Evolutionary conservation across 2,329 filamentous ascomycete genomes (phyloP), one percentile per base, ranked within the genome.

Genomic region (Venturia aucupariae): DNA sequence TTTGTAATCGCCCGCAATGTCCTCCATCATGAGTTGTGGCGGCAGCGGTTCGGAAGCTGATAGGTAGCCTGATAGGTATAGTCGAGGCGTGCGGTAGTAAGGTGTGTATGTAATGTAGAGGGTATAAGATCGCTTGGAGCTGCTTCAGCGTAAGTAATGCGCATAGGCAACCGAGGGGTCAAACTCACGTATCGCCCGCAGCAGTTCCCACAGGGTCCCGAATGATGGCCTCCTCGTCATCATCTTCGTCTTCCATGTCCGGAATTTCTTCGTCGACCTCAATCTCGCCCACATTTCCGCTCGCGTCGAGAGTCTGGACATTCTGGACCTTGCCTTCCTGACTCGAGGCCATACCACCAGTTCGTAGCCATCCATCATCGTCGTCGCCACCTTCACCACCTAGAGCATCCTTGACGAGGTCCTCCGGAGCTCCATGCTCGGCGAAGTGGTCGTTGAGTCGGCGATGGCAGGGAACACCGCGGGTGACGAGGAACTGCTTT

Each of bases 101-200:
- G 92, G 90, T 4, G 92, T 90, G 79, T 99, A 99, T 78, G 92
- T 94, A 72, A 99, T 97, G 82, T 99, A 99, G 69, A 99, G 88
- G 55, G 90, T 96, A 77, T 99, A 99, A n/a, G 90, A 96, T 69
- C 94, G 89, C 62, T 90, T 84, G 63, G 90, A 87, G 65, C 90
- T 96, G 68, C 62, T 7, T 27, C 4, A 15, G 15, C 22, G 64
- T 71, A 54, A 73, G 72, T 64, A 30, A 32, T 19, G 22, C 17
- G 32, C 8, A 3, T n/a, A n/a, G 22, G 22, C 30, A 59, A 3
- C 11, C 24, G 60, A 51, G 41, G 46, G 54, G 51, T 61, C 60
- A 64, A 11, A 78, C 84, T 73, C 72, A 87, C 85, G 82, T 80
- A 67, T 81, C 80, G 4, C 79, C 79, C n/a, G 77, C 78, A 22